phyloP scores from a whole-genome alignment of 148 eudicot genomes.

The Chenopodium formosanum region DNA sequence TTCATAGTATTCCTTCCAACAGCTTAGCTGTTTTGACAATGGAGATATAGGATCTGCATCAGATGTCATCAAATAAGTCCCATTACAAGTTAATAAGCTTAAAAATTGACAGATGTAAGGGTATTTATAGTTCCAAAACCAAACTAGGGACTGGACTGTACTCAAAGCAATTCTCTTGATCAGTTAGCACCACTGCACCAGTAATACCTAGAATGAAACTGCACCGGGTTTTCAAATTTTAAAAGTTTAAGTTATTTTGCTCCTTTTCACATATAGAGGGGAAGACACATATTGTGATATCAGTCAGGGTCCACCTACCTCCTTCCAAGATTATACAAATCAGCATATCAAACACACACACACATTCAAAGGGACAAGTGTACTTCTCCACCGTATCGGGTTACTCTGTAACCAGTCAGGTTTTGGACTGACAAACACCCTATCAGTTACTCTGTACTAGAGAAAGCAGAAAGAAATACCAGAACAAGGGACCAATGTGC shows the following conservation, averaged over 20 bases:
- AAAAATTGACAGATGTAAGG: constrained; percentile 4
- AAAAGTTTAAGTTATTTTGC: too few species aligned
- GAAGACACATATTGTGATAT: neutral
- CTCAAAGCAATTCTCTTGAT: neutral
- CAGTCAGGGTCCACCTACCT: neutral
- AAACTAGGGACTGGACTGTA: neutral
- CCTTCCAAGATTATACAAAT: neutral
- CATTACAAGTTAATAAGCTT: constrained; percentile 2
- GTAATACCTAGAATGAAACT: neutral
- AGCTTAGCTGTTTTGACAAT: constrained; percentile 42
- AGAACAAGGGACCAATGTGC: constrained; percentile 60
- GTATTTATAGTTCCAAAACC: constrained; percentile 1
- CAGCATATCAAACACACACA: neutral
- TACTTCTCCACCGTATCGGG: too few species aligned
- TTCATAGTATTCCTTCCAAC: constrained; percentile 87
- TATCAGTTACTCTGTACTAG: neutral
- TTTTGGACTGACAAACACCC: constrained; percentile 9
- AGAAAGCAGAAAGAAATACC: constrained; percentile 41
- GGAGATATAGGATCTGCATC: constrained; percentile 60
- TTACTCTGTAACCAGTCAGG: neutral
- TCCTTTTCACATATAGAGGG: neutral
- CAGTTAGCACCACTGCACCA: neutral
- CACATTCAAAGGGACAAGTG: too few species aligned
- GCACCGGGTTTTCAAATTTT: neutral
- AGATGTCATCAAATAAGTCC: constrained; percentile 25